These are phyloP conservation scores for Penicillium diatomitis DNA, from an alignment of 495 filamentous ascomycete genomes.

Conservation along the genomic window DNA sequence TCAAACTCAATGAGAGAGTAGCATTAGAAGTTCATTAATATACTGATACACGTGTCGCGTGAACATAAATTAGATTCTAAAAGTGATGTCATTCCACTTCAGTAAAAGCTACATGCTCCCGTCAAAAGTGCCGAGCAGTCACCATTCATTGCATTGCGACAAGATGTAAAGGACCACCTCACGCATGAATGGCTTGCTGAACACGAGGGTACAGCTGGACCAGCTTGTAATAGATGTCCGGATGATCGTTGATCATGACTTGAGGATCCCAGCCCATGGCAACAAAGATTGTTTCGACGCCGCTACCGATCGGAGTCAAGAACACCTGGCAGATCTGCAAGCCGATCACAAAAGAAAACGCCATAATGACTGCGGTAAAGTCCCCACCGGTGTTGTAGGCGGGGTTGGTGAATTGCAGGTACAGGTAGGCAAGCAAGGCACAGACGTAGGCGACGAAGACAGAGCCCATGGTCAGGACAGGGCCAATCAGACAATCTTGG, in stretches of 20 bases:
- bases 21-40: too few species aligned
- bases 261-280: constrained; percentile 84
- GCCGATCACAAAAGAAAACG: constrained; percentile 75
- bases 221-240: constrained; percentile 68
- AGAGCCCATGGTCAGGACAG: constrained; percentile 80
- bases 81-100: too few species aligned
- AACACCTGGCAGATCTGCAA: constrained; percentile 84
- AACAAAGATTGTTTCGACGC: constrained; percentile 74
- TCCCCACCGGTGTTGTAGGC: constrained; percentile 61
- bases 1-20: too few species aligned
- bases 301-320: constrained; percentile 60
- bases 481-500: constrained; percentile 84
- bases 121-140: too few species aligned
- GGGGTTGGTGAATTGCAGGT: constrained; percentile 70
- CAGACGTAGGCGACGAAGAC: constrained; percentile 76
- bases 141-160: too few species aligned
- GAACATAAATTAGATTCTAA: too few species aligned
- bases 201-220: constrained; percentile 75
- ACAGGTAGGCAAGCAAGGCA: constrained; percentile 73
- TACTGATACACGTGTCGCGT: too few species aligned
- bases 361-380: constrained; percentile 71
- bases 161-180: background rate
- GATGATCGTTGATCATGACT: constrained; percentile 72
- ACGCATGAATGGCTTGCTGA: constrained; percentile 60
- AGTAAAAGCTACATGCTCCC: too few species aligned